These are phyloP conservation scores for Mycena floridula DNA, from an alignment of 768 basidiomycete genomes.

Conservation along the genomic window DNA sequence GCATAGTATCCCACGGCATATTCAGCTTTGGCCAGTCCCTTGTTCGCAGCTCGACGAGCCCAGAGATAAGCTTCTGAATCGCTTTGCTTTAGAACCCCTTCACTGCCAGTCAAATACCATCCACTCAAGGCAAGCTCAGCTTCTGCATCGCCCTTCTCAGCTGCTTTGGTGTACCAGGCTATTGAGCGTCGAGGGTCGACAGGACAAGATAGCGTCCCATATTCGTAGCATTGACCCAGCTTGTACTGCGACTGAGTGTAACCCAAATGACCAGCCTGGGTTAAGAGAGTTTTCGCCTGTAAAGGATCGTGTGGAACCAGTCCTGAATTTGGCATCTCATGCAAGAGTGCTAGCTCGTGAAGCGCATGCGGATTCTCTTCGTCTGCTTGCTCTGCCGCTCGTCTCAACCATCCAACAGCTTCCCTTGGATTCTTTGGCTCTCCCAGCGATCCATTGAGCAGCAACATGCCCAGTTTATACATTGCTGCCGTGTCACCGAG, in stretches of 20 bases:
- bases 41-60: constrained; percentile 95
- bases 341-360: constrained; percentile 87
- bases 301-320: constrained; percentile 75
- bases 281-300: constrained; percentile 81
- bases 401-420: constrained; percentile 89
- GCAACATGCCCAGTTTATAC: constrained; percentile 99
- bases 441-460: constrained; percentile 77
- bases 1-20: constrained; percentile 99
- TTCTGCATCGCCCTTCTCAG: constrained; percentile 92
- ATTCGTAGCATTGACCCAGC: constrained; percentile 93
- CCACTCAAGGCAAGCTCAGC: constrained; percentile 95
- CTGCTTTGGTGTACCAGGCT: constrained; percentile 98
- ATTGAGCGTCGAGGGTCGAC: constrained; percentile 93
- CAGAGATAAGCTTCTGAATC: constrained; percentile 99
- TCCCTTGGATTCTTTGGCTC: constrained; percentile 86
- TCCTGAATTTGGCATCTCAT: constrained; percentile 63
- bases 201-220: constrained; percentile 81
- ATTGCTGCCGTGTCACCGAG: constrained; percentile 96
- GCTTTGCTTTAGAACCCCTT: constrained; percentile 94
- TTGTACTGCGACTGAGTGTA: constrained; percentile 94
- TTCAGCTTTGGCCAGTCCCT: constrained; percentile 94
- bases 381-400: constrained; percentile 96
- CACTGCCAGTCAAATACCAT: constrained; percentile 96
- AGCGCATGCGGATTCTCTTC: constrained; percentile 97
- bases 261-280: constrained; percentile 87